phyloP scores from a whole-genome alignment of 2,329 filamentous ascomycete species.

The Cyphellophora attinorum region DNA sequence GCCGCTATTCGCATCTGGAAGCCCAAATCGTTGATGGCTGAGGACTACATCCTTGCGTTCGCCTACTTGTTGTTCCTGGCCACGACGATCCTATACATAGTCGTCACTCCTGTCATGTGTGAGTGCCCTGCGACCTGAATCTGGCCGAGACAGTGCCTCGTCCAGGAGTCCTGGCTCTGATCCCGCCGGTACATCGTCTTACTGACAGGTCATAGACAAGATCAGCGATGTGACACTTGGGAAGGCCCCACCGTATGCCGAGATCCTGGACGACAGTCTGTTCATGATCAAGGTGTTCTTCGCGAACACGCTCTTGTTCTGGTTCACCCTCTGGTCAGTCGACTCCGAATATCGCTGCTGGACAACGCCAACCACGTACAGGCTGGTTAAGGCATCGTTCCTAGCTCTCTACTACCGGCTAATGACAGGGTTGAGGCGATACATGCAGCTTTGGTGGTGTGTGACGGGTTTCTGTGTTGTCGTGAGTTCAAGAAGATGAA shows the following conservation, averaged over 20 bases:
- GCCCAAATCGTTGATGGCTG: conserved; percentile 16
- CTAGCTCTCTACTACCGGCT: conserved; percentile 30
- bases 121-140: too few species aligned
- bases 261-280: conserved; percentile 22
- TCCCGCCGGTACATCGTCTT: conserved; percentile 7
- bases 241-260: conserved; percentile 19
- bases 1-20: conserved; percentile 11
- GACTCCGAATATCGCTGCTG: neutral
- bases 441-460: conserved; percentile 28
- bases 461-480: conserved; percentile 25
- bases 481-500: conserved; percentile 18
- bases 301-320: conserved; percentile 28
- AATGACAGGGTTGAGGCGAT: conserved; percentile 23
- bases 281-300: conserved; percentile 29
- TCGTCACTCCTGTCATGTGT: conserved; percentile 24
- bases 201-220: too few species aligned
- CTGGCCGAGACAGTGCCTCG: too few species aligned
- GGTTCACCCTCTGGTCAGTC: conserved; percentile 27
- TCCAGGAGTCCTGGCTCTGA: too few species aligned
- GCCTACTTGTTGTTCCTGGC: conserved; percentile 22
- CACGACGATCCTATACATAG: conserved; percentile 25
- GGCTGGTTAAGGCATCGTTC: conserved; percentile 28
- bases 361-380: neutral
- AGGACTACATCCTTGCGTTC: conserved; percentile 21
- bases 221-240: conserved; percentile 20